Percentiles rank a stretch among this genome's conserved stretches.
Conservation (phyloP, 202 grass and related monocot genomes). For the Eragrostis tef region DNA sequence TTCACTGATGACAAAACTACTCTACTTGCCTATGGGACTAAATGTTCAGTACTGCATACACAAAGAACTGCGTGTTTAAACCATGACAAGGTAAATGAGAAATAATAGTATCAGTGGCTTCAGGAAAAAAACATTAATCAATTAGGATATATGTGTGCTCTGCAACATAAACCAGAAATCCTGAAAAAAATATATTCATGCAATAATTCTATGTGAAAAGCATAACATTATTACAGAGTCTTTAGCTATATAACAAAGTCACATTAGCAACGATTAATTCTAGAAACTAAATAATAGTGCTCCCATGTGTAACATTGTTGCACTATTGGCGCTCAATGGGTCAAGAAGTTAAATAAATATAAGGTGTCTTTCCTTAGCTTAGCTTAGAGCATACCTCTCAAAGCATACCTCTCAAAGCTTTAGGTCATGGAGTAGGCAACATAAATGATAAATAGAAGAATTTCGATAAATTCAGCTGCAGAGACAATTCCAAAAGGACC, state of each 20-base stretch:
- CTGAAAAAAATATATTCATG: slow-evolving; percentile 9
- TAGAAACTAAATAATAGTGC: neutral
- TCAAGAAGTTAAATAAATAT: neutral
- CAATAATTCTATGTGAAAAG: slow-evolving; percentile 1
- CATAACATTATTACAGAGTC: neutral
- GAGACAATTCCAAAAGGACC: slow-evolving; percentile 92
- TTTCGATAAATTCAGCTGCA: slow-evolving; percentile 83
- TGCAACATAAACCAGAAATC: slow-evolving; percentile 5
- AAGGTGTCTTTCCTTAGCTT: neutral
- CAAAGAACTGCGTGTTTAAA: neutral
- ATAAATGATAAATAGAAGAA: slow-evolving; percentile 66
- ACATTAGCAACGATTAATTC: neutral
- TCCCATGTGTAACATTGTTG: neutral
- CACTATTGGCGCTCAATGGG: neutral
- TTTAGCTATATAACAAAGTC: neutral
- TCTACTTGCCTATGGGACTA: neutral
- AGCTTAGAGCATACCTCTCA: slow-evolving; percentile 55
- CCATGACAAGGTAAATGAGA: slow-evolving; percentile 7
- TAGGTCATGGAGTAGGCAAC: slow-evolving; percentile 68
- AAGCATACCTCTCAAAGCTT: slow-evolving; percentile 53
- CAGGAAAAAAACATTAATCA: neutral
- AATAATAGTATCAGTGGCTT: neutral
- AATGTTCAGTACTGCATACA: neutral
- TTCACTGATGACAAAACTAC: neutral
- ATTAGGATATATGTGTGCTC: neutral